Base-by-base conservation (phyloP, 129 eudicot species). In the Centaurea solstitialis region DNA sequence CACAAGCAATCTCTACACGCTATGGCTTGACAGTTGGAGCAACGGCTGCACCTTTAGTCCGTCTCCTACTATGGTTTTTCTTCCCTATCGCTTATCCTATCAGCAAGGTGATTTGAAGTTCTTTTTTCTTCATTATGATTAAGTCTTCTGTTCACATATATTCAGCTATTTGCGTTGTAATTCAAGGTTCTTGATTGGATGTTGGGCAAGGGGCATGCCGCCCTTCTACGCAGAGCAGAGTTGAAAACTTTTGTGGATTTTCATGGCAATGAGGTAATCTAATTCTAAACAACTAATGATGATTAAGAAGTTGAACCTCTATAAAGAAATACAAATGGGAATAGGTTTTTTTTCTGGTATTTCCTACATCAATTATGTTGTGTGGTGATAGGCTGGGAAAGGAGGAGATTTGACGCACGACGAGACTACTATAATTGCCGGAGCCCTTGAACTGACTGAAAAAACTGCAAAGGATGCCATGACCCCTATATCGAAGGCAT, bases 331-430 rank as follows among this genome's bases (percentile, higher is more conserved):
- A 9, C 28, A 13, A 35, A 71, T 33, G 22, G 35, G 40, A 70
- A 70, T 33, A 39, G 18, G 38, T n/a, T 17, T 37, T 70, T 38
- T 57, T 71, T 10, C n/a, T 39, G 23, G 18, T 62, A 71, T 10
- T 72, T 30, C 9, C 15, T 38, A 43, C 38, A 6, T 62, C 26
- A 39, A 9, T 39, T 15, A 37, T 20, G 33, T n/a, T 77, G 5
- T 67, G 24, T 43, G 22, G n/a, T 76, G 38, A 64, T 88, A 96
- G 99, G 99, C 98, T 82, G 99, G 99, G 28, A 96, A 93, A 88
- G 99, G 98, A 76, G 99, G 99, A 79, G 97, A 93, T 72, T 87
- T 96, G 86, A 96, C 99, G 18, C 99, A 91, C 85, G 99, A 96
- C 30, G 99, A 96, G 86, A 96, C 99, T 22, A 96, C 99, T 67